Evolutionary conservation across 1,284 basidiomycete species (phyloP).

Genomic region (Baeospora myosura): DNA sequence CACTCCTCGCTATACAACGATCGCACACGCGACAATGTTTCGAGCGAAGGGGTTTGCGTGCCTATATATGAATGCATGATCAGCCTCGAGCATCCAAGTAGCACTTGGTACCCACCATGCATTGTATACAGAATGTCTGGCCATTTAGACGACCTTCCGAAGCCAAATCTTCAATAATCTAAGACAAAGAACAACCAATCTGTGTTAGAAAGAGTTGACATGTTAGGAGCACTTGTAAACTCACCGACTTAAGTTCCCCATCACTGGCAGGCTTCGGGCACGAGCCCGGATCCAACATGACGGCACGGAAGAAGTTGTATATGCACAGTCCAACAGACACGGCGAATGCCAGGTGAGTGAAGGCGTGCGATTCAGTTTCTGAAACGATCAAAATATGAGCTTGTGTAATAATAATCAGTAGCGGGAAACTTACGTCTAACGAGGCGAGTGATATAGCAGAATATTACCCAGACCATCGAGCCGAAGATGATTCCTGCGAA

Average conservation of each 20-base stretch:
- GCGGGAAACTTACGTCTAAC: constrained; percentile 46
- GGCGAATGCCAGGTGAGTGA: constrained; percentile 72
- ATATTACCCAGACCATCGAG: constrained; percentile 84
- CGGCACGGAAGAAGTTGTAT: constrained; percentile 87
- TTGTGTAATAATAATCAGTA: too few relatives aligned
- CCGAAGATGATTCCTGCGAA: constrained; percentile 86
- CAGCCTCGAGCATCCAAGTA: constrained; percentile 12
- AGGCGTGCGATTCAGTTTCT: constrained; percentile 72
- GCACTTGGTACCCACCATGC: constrained; percentile 54
- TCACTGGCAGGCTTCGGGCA: constrained; percentile 76
- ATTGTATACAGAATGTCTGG: constrained; percentile 91
- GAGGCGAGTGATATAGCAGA: constrained; percentile 73
- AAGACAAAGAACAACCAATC: constrained; percentile 6
- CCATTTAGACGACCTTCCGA: constrained; percentile 86
- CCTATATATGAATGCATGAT: constrained; percentile 31
- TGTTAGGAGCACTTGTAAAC: constrained; percentile 17
- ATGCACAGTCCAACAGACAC: constrained; percentile 65
- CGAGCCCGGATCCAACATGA: constrained; percentile 86
- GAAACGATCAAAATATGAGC: constrained; percentile 2
- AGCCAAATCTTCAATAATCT: constrained; percentile 88
- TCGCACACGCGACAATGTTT: constrained; percentile 95
- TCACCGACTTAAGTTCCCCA: constrained; percentile 74
- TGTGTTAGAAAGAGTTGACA: constrained; percentile 2
- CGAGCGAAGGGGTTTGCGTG: constrained; percentile 85
- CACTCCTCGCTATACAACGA: constrained; percentile 82